Base-by-base conservation (phyloP, 768 basidiomycete genomes). In the Mycena sanguinolenta region DNA sequence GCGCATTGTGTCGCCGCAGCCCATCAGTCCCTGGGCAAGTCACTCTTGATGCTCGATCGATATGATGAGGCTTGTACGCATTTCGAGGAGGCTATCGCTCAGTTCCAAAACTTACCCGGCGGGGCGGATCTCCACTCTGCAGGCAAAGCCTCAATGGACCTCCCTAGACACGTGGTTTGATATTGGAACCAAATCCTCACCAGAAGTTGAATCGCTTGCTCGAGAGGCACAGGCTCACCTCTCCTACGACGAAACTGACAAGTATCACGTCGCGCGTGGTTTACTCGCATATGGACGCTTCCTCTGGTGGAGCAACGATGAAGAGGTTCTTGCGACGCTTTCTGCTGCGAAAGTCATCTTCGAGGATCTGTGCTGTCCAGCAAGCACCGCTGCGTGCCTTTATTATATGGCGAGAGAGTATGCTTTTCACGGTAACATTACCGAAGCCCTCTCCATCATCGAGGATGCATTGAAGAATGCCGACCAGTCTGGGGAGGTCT, bases 331-430 rank as follows among this genome's bases (percentile, higher is more conserved):
- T 12, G 34, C 42, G 21, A 42, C 27, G 1, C 58, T 74, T 30
- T 39, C 44, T 16, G 32, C 63, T 27, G 70, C 69, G 21, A 60
- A 67, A 34, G 23, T 14, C 1, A 60, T 66, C 39, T 72, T 75
- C 25, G 62, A 63, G 55, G n/a, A 66, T 3, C 42, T 69, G 1
- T 49, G 59, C 19, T 50, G 66, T 52, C 38, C 69, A 17, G 55
- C 62, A 14, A 66, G 67, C 27, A 58, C 65, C 21, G 66, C 64
- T 12, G 63, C 60, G 32, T 72, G 71, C 38, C 71, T 73, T 28
- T 23, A 19, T 23, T 9, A 30, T 8, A 57, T 69, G 17, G 71
- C 58, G 25, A 52, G 62, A 25, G n/a, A 14, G 9, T 54, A 62
- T 30, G 46, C 34, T 32, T n/a, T 19, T 21, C 44, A n/a, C n/a